Base-by-base conservation (phyloP, 164 flowering plant species). In the Chimonanthus praecox region DNA sequence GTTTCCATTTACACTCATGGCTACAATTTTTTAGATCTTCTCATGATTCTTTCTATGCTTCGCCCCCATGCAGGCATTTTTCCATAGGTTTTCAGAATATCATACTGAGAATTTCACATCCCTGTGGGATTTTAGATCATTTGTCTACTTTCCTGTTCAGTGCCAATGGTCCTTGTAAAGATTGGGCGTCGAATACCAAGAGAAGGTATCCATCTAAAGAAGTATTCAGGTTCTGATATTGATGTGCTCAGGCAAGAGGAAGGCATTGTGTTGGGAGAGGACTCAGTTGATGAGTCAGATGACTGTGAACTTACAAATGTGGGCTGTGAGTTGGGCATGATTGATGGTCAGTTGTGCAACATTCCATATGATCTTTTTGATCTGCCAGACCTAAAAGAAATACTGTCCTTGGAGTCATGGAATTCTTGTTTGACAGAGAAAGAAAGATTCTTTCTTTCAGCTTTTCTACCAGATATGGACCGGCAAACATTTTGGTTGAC, bases 321-420 rank as follows among this genome's bases (percentile, higher is more conserved):
- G 65, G 73, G 78, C 5, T 77, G 80, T 74, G 84, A 81, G 76
- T 74, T 79, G 64, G 75, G 76, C 66, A 71, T 77, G 78, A 73
- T 83, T 48, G 82, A 74, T 58, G 84, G 73, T 78, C 82, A 79
- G 71, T 48, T 58, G 47, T 83, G 81, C 73, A 81, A 75, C 74
- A 76, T 83, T 69, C 86, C 84, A 1, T 83, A 77, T 72, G 84
- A 79, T 68, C 81, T 83, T 50, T 83, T 77, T 76, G 84, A 74
- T 71, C 81, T 83, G 45, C 84, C 79, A 33, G 78, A 81, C 73
- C 65, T 83, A 47, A 79, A 65, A 72, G 81, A 72, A 45, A 78
- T 83, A 69, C 74, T 83, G 68, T 83, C 84, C 13, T 58, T 79
- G 18, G 81, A 83, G 50, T 77, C 84, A 21, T 83, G 84, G 84